Base-by-base conservation (phyloP, 208 protist species). In the Polymyxa betae region DNA sequence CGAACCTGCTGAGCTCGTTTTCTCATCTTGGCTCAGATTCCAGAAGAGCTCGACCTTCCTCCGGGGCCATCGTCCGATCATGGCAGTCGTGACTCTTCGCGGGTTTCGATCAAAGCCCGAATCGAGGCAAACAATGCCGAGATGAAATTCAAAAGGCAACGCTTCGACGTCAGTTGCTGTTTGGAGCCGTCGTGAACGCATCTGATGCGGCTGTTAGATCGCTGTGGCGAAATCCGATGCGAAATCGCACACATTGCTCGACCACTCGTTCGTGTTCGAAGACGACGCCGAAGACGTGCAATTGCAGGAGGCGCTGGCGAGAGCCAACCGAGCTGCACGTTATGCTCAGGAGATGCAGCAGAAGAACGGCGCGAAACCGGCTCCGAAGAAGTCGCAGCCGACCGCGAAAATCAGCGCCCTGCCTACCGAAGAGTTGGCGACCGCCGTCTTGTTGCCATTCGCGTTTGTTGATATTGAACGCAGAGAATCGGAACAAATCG, bases 361-460 rank as follows among this genome's bases (percentile, higher is more conserved):
- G n/a, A n/a, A 20, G 35, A 5, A 82, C 16, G 72, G 35, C 16
- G 16, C 5, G n/a, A 35, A 5, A 38, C 16, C n/a, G n/a, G 16
- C 5, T 29, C 24, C 49, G 10, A 82, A 43, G 72, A 66, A 29
- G 29, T 66, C 54, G 20, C n/a, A 40, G 72, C 72, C 72, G 40
- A 82, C 72, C 40, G 72, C 72, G 16, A 82, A 82, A 82, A 82
- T 82, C n/a, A 38, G n/a, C n/a, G n/a, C n/a, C n/a, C n/a, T n/a
- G n/a, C n/a, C n/a, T n/a, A n/a, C n/a, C n/a, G n/a, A n/a, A n/a
- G n/a, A n/a, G n/a, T n/a, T n/a, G n/a, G n/a, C n/a, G n/a, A n/a
- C n/a, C n/a, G n/a, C n/a, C n/a, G n/a, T n/a, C n/a, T n/a, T n/a
- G n/a, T n/a, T n/a, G n/a, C n/a, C n/a, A n/a, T n/a, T n/a, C n/a